Base-by-base conservation (phyloP, 352 stramenopile genomes). In the Phytophthora niederhauseri region DNA sequence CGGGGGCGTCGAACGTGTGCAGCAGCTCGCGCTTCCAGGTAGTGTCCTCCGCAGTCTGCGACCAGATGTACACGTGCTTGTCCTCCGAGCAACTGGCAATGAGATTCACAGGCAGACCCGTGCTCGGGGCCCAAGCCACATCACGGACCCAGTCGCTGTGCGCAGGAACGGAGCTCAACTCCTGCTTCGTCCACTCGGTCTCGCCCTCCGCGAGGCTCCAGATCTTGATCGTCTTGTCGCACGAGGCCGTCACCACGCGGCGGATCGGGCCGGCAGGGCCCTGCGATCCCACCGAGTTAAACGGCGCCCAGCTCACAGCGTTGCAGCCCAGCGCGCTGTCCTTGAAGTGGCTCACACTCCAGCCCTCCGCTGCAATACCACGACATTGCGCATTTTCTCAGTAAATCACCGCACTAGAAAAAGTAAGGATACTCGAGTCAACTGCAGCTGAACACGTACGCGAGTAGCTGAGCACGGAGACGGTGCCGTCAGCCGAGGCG, bases 191-290 rank as follows among this genome's bases (percentile, higher is more conserved):
- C 89, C 89, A 96, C 65, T 95, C 82, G 7, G 78, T 88, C 61
- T 91, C 73, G 30, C 84, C 87, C 24, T 94, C 85, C 1, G 63
- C 38, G 17, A 96, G 65, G 74, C 81, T 94, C 96, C 97, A 99
- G 72, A 99, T 91, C 70, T 98, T 96, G 77, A 99, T 97, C 9
- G 86, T 91, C 84, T 99, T 99, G 80, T 99, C 98, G 75, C 97
- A 99, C 51, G 96, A 98, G 6, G 89, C 98, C 6, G 97, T 99
- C 41, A 99, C 97, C 4, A 99, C 67, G 31, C 94, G 87, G 48
- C 83, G 79, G 49, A 88, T 80, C 30, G 74, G 72, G 5, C 80
- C 84, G 8, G 72, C 68, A 22, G 85, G 81, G 61, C 70, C 53
- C 60, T 76, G 77, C 20, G 72, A 80, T 9, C 84, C 80, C 15